Base-by-base conservation (phyloP, 108 stramenopile genomes). In the Nitzschia sp. region DNA sequence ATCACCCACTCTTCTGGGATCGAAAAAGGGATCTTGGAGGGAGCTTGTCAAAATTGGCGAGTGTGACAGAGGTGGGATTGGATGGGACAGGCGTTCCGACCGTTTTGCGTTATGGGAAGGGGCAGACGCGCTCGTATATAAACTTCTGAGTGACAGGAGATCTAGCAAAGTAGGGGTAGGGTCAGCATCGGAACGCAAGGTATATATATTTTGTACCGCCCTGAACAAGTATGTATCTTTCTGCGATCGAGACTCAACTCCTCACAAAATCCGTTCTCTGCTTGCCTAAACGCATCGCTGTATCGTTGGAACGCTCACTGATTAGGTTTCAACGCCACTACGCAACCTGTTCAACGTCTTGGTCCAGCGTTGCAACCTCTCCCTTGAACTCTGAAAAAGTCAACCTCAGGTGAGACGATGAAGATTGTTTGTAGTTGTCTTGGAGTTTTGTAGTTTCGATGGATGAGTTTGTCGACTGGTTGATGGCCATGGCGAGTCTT, bases 221-320 rank as follows among this genome's bases (percentile, higher is more conserved):
- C 15, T 62, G 61, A 44, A 62, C 29, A 34, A 34, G 29, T 34
- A 34, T 34, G 11, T 21, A 12, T 21, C 24, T 24, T 21, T 62
- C 43, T 44, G 61, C 61, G 61, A 62, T 62, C 21, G 19, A 48
- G n/a, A 17, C 46, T 48, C 46, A 48, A 48, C 46, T 48, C 46
- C 46, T 48, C 46, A 48, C 46, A 48, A 48, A 48, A 48, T 48
- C 46, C 46, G 14, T 48, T 48, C 46, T 17, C 46, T 48, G 46
- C 20, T 37, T 2, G 6, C 17, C 43, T 9, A 62, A 62, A 62
- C 61, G 61, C 61, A 62, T 62, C 61, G 43, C 61, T 24, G 14
- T 42, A 62, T 62, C 61, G 61, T 62, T 62, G 61, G 40, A 62
- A 37, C 38, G 61, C 8, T 22, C 41, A 44, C 43, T 62, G 43